phyloP scores from a whole-genome alignment of 176 grass and related monocot genomes.

The Ananas comosus region DNA sequence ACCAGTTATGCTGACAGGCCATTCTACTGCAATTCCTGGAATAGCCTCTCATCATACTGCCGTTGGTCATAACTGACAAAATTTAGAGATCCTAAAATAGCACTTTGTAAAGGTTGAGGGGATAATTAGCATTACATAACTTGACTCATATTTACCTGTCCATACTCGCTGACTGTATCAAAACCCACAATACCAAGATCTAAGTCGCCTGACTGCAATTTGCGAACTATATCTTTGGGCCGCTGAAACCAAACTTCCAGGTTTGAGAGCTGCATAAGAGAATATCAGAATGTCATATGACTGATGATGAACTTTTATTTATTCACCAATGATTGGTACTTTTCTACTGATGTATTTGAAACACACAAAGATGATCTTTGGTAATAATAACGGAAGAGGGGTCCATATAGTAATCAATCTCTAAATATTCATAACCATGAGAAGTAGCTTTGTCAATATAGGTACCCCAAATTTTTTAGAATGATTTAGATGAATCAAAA shows the following conservation, averaged over 20 bases:
- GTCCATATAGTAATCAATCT: no score
- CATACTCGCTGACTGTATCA: conserved; percentile 76
- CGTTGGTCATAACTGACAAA: neutral
- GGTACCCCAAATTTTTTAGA: no score
- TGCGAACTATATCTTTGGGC: conserved; percentile 85
- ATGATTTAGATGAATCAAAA: no score
- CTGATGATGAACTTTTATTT: no score
- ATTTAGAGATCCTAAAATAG: neutral
- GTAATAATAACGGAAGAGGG: no score
- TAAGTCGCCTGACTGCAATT: conserved; percentile 75
- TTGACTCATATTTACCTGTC: conserved; percentile 37
- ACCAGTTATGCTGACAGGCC: no score
- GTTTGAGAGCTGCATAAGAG: conserved; percentile 55
- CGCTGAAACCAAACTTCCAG: conserved; percentile 97
- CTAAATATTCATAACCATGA: no score
- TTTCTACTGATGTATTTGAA: neutral
- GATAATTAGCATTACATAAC: neutral
- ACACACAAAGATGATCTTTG: no score
- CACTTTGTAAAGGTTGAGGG: neutral
- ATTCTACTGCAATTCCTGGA: no score
- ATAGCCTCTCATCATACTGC: no score
- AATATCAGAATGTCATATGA: neutral
- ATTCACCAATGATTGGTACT: no score
- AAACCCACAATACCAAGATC: conserved; percentile 88
- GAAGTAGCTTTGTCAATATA: no score